Conservation (phyloP, 257 asterid genomes). For the Lavandula angustifolia region DNA sequence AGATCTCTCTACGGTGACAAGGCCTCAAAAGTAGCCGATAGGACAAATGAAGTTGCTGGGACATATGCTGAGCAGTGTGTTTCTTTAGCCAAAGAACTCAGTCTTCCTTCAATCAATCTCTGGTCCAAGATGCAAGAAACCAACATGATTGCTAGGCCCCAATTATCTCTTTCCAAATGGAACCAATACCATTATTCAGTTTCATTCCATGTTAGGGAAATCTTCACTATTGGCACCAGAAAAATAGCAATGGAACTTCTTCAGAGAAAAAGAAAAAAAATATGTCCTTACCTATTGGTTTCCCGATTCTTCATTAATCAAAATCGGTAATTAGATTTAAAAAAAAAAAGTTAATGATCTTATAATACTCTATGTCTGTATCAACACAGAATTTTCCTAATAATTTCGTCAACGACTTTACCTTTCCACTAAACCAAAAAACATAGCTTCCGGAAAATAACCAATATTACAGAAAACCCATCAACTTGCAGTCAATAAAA, state of each 20-base stretch:
- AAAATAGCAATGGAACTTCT: background rate
- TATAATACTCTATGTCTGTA: background rate
- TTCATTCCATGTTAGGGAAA: background rate
- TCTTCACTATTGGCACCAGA: background rate
- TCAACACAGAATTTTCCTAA: background rate
- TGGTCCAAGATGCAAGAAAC: conserved; percentile 97
- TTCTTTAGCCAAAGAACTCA: conserved; percentile 67
- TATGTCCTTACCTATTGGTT: background rate
- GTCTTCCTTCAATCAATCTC: conserved; percentile 68
- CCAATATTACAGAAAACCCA: conserved; percentile 1
- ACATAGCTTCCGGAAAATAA: background rate
- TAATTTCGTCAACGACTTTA: background rate
- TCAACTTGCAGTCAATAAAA: background rate
- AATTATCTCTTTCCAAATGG: background rate
- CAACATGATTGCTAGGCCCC: background rate
- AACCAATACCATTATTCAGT: background rate
- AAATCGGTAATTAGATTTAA: background rate
- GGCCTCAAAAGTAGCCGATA: conserved; percentile 68
- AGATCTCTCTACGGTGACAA: conserved; percentile 73
- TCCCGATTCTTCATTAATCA: background rate
- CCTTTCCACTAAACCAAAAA: conserved; percentile 3
- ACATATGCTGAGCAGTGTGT: conserved; percentile 70
- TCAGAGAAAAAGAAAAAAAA: background rate
- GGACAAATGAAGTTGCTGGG: conserved; percentile 70
- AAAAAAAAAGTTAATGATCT: background rate